Evolutionary conservation across 768 basidiomycete species (phyloP).

Genomic region (Rhizopogon roseolus): DNA sequence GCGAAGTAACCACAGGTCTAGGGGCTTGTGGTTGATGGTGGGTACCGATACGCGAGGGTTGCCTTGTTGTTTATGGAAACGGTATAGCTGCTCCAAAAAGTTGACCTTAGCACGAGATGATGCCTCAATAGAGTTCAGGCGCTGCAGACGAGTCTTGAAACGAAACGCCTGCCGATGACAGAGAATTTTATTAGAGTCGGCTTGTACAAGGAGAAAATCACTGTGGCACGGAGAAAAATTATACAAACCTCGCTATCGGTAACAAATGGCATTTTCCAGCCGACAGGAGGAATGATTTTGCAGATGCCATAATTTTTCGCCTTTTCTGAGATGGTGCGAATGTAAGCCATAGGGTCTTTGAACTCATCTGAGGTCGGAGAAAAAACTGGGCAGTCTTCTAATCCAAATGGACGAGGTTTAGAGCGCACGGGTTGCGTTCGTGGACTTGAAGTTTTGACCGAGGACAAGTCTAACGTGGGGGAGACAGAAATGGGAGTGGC

Average conservation of each 20-base stretch:
- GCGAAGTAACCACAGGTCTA: slow-evolving; percentile 91
- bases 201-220: slow-evolving; percentile 18
- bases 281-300: slow-evolving; percentile 90
- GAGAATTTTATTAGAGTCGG: slow-evolving; percentile 17
- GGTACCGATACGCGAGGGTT: slow-evolving; percentile 89
- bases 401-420: slow-evolving; percentile 70
- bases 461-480: slow-evolving; percentile 58
- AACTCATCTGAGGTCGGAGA: slow-evolving; percentile 91
- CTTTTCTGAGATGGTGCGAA: slow-evolving; percentile 69
- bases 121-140: slow-evolving; percentile 95
- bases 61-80: slow-evolving; percentile 94
- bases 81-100: slow-evolving; percentile 94
- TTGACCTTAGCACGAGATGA: slow-evolving; percentile 95
- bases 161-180: slow-evolving; percentile 61
- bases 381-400: slow-evolving; percentile 86
- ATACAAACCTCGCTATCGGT: slow-evolving; percentile 85
- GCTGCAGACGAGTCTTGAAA: slow-evolving; percentile 93
- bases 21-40: slow-evolving; percentile 85
- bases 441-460: slow-evolving; percentile 64
- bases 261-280: slow-evolving; percentile 95
- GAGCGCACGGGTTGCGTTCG: slow-evolving; percentile 34
- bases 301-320: slow-evolving; percentile 85
- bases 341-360: slow-evolving; percentile 90
- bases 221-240: slow-evolving; percentile 6
- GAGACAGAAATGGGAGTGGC: slow-evolving; percentile 58